These are phyloP conservation scores for Aspergillus glaucus DNA, from an alignment of 2,329 filamentous ascomycete genomes.

Conservation along the genomic window DNA sequence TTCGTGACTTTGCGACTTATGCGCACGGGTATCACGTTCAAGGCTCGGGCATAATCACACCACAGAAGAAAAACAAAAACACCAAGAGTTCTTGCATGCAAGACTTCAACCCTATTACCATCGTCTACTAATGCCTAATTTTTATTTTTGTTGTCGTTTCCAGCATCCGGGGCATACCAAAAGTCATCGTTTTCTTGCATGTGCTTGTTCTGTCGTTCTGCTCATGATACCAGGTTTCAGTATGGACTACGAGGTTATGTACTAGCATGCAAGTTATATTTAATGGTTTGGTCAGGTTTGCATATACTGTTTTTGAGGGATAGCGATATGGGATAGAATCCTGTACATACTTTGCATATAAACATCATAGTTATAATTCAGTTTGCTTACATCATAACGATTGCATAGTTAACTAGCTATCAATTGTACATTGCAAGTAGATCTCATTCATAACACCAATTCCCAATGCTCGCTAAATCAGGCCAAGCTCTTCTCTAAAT, in stretches of 20 bases:
- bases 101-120: background rate
- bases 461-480: no score
- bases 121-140: background rate
- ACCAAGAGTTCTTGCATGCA: background rate
- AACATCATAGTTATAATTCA: background rate
- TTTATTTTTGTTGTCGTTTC: background rate
- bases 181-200: background rate
- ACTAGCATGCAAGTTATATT: background rate
- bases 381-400: no score
- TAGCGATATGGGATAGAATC: background rate
- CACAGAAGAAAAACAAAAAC: background rate
- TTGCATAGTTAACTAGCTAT: no score
- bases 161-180: background rate
- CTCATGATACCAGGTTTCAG: background rate
- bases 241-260: background rate
- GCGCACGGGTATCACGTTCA: conserved; percentile 21
- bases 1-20: conserved; percentile 25
- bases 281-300: background rate
- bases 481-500: no score
- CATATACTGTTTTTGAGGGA: background rate
- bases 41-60: background rate
- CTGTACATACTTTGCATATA: background rate
- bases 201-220: background rate
- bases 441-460: no score
- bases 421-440: no score